Evolutionary conservation across 305 asterid species (phyloP), one percentile per base, ranked within the genome.

Genomic region (Andrographis paniculata): DNA sequence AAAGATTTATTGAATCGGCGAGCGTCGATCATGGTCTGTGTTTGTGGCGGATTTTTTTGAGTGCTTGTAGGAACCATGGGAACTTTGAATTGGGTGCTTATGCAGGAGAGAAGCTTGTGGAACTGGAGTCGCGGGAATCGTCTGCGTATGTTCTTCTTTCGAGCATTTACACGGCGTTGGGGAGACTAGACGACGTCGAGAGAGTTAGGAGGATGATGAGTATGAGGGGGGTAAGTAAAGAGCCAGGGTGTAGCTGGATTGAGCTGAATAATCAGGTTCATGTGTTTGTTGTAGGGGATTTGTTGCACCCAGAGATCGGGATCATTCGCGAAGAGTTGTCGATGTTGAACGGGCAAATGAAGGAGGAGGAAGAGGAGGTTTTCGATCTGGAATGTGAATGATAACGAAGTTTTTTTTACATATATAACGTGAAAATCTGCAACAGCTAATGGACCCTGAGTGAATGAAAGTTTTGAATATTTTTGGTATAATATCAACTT

Each of bases 221-320:
- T 44, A 49, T 49, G 8, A 73, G 95, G 51, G 82, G 94, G 37
- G 53, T 88, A 21, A 84, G 52, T 33, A 88, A 88, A 61, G 95
- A 81, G 68, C 97, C 97, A 1, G 97, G 95, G 15, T 84, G 93
- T 50, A 88, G 97, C 67, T 88, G 97, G 97, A 70, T 88, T 49
- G 95, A 84, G 79, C 58, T 88, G 37, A 81, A 71, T 79, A 88
- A 69, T 64, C 64, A 65, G 65, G 84, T 79, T 53, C 94, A 88
- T 44, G 89, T 70, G 42, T 88, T 88, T 68, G 89, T 88, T 52
- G 97, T 77, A 37, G 92, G 80, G 45, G 97, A 88, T 42, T 54
- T 64, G 60, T 64, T 69, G 64, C 97, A 88, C 61, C 87, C 89
- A 0, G 73, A 72, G 64, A 77, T 77, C 22, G 42, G 71, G 54